A percentile compares a stretch with the other conserved stretches of the same genome.
These are phyloP conservation scores for Penicillium sp. DNA, from an alignment of 2,329 filamentous ascomycete species.

Conservation along the genomic window DNA sequence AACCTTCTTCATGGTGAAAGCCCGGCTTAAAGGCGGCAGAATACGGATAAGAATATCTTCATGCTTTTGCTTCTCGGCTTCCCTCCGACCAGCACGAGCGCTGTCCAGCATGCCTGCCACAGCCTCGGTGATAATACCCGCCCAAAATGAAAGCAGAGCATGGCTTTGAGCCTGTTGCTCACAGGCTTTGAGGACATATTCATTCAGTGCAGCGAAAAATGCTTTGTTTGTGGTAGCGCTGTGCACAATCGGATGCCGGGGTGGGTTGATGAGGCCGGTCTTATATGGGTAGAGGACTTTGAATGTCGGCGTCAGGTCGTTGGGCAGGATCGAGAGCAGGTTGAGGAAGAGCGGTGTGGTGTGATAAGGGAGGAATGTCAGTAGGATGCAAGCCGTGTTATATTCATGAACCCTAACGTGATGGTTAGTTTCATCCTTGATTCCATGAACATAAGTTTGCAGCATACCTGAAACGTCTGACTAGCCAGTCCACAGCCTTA, in stretches of 20 bases:
- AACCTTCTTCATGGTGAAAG: conserved; percentile 74
- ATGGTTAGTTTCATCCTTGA: conserved; percentile 30
- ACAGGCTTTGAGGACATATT: conserved; percentile 77
- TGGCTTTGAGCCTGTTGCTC: conserved; percentile 75
- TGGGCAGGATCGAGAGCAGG: conserved; percentile 84
- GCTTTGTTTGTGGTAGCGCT: conserved; percentile 78
- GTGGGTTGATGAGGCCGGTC: conserved; percentile 74
- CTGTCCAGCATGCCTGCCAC: conserved; percentile 81
- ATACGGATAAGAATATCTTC: conserved; percentile 75
- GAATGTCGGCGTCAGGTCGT: conserved; percentile 72
- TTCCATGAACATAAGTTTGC: background rate
- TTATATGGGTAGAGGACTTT: conserved; percentile 88
- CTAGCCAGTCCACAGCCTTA: conserved; percentile 92
- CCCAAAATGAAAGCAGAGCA: conserved; percentile 87
- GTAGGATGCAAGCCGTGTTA: conserved; percentile 77
- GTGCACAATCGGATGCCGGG: conserved; percentile 81
- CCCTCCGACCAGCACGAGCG: conserved; percentile 74
- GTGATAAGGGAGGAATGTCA: conserved; percentile 93
- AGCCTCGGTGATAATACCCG: conserved; percentile 82
- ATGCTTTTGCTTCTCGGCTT: conserved; percentile 79
- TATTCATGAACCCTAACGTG: conserved; percentile 79
- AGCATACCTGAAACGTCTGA: conserved; percentile 81
- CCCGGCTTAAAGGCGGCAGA: conserved; percentile 75
- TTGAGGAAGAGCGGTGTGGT: conserved; percentile 83
- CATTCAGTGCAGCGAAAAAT: conserved; percentile 78